Evolutionary conservation across 306 rosid genomes (phyloP).

Genomic region (Acacia melanoxylon): DNA sequence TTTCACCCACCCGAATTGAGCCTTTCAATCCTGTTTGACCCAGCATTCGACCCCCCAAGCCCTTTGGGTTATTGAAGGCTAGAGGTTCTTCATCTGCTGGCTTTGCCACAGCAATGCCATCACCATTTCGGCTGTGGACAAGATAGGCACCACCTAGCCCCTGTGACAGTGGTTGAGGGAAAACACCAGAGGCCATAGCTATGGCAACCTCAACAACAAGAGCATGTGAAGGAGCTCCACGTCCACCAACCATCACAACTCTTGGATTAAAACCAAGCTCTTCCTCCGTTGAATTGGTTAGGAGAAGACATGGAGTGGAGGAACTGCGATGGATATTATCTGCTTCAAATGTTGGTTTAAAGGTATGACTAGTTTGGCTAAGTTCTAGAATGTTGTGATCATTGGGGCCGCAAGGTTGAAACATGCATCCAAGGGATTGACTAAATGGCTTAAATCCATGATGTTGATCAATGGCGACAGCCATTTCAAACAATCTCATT

Average conservation of each 20-base stretch:
- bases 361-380: slow-evolving; percentile 39
- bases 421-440: slow-evolving; percentile 68
- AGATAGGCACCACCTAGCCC: slow-evolving; percentile 87
- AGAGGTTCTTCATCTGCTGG: slow-evolving; percentile 86
- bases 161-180: slow-evolving; percentile 59
- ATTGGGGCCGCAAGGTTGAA: slow-evolving; percentile 68
- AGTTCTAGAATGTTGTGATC: slow-evolving; percentile 49
- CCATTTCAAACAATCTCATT: slow-evolving; percentile 67
- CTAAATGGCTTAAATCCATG: slow-evolving; percentile 63
- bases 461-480: slow-evolving; percentile 65
- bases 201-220: slow-evolving; percentile 79
- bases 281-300: slow-evolving; percentile 44
- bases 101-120: slow-evolving; percentile 78
- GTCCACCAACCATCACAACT: slow-evolving; percentile 63
- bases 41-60: slow-evolving; percentile 54
- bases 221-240: slow-evolving; percentile 55
- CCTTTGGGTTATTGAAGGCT: slow-evolving; percentile 72
- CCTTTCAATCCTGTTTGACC: slow-evolving; percentile 77
- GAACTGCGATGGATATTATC: slow-evolving; percentile 73
- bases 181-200: slow-evolving; percentile 76
- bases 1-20: slow-evolving; percentile 78
- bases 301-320: slow-evolving; percentile 89
- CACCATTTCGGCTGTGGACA: slow-evolving; percentile 59
- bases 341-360: slow-evolving; percentile 48
- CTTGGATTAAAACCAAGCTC: slow-evolving; percentile 52